Percentiles rank a stretch among this genome's conserved stretches.
These are phyloP conservation scores for Solanum peruvianum DNA, from an alignment of 257 asterid species.

Conservation along the genomic window DNA sequence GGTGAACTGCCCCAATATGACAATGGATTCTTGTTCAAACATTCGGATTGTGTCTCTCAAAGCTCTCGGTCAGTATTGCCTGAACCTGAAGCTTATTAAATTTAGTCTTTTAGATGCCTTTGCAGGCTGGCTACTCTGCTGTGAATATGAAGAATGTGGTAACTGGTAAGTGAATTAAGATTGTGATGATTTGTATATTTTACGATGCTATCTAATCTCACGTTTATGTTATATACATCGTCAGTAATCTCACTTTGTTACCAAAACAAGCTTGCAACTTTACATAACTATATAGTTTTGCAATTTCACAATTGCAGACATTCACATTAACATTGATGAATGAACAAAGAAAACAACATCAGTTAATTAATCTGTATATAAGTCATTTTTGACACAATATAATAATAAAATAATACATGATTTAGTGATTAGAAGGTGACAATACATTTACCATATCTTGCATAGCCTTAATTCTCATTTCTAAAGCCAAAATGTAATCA, in stretches of 20 bases:
- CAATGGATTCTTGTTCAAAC: not conserved
- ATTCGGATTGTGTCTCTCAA: not conserved
- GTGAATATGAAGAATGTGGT: not conserved
- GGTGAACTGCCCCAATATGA: not conserved
- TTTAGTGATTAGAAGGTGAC: conserved; percentile 1
- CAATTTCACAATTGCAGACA: not conserved
- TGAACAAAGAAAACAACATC: not conserved
- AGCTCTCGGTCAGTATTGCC: too few species aligned
- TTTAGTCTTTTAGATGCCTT: not conserved
- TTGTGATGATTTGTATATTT: not conserved
- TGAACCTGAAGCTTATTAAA: not conserved
- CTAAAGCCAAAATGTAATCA: conserved; percentile 44
- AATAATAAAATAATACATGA: not conserved
- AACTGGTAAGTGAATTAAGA: not conserved
- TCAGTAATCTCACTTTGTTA: not conserved
- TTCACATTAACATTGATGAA: not conserved
- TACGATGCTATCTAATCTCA: not conserved
- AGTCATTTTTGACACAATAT: not conserved
- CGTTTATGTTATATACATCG: not conserved
- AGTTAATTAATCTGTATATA: not conserved
- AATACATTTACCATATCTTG: conserved; percentile 35
- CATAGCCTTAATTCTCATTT: conserved; percentile 45
- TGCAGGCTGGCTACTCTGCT: not conserved
- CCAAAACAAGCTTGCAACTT: not conserved
- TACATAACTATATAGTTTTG: not conserved